These are phyloP conservation scores for Boletus tomentosulus DNA, from an alignment of 768 basidiomycete genomes.

Conservation along the genomic window DNA sequence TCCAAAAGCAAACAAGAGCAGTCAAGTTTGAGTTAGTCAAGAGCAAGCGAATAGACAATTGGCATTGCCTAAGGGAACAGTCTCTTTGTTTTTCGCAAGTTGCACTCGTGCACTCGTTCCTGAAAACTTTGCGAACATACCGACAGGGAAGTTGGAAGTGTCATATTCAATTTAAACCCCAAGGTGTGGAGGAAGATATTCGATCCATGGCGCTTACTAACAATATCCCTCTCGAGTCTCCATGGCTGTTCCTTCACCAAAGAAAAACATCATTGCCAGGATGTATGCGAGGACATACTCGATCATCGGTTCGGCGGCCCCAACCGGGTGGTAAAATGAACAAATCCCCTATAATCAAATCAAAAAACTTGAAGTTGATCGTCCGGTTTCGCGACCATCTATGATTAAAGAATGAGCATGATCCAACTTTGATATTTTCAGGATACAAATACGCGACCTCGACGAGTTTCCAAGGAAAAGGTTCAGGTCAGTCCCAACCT, in stretches of 20 bases:
- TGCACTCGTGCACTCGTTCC: no score
- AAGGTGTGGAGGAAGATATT: neutral
- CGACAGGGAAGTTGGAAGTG: neutral
- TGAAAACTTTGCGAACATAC: neutral
- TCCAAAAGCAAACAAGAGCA: no score
- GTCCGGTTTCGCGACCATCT: no score
- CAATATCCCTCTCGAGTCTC: neutral
- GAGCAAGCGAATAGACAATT: no score
- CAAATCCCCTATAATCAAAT: no score
- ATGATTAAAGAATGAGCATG: neutral
- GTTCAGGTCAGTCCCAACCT: slow-evolving; percentile 21
- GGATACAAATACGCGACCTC: neutral
- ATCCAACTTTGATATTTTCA: neutral
- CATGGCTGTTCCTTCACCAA: neutral
- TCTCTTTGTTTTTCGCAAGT: no score
- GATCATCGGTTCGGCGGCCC: neutral
- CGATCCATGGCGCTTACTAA: neutral
- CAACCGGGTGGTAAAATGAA: no score
- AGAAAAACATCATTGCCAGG: neutral
- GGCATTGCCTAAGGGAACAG: no score
- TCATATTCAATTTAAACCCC: neutral
- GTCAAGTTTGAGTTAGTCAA: no score
- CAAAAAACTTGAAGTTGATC: no score
- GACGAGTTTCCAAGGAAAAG: neutral
- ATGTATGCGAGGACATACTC: neutral